Base-by-base conservation (phyloP, 192 early-diverging fungal genomes). In the Pilaira anomala region DNA sequence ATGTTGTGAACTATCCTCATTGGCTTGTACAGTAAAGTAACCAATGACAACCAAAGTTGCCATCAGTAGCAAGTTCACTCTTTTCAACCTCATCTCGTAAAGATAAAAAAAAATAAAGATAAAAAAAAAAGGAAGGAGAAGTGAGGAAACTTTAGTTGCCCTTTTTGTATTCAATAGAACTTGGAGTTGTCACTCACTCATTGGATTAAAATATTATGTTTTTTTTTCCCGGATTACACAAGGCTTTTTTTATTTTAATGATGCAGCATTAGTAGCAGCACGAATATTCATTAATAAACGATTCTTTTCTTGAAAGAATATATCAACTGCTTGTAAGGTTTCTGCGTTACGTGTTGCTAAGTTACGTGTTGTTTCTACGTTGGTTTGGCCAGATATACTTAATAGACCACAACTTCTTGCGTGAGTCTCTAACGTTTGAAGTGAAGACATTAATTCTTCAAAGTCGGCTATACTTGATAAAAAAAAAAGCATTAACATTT, bases 381-480 rank as follows among this genome's bases (percentile, higher is more conserved):
- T 33, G 4, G 45, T 22, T 21, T 63, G 55, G 0, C 60, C 60
- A 2, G 65, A 62, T 48, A 73, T 62, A 45, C 71, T 73, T 11
- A 73, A 45, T 18, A 73, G 49, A 8, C 71, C 71, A 26, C 52
- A 73, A 11, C 54, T 49, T 16, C 61, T 46, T 8, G 71, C 71
- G 21, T 73, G 61, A 5, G 30, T 52, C 26, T 73, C 71, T 12
- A 73, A 22, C 0, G 36, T 41, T 24, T 67, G 71, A 25, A 73
- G 40, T 18, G 66, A 58, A 3, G 24, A 44, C 36, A 58, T 25
- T 18, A 73, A 14, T 14, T 73, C 59, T 45, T 73, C 60, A 19
- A 51, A 73, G 39, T 73, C 71, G 11, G 45, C 71, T 73, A 60
- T n/a, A n/a, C n/a, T n/a, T n/a, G n/a, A n/a, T 42, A 56, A 16